Percentiles rank a stretch among this genome's conserved stretches.
These are phyloP conservation scores for Colletotrichum nymphaeae DNA, from an alignment of 2,329 filamentous ascomycete genomes.

Conservation along the genomic window DNA sequence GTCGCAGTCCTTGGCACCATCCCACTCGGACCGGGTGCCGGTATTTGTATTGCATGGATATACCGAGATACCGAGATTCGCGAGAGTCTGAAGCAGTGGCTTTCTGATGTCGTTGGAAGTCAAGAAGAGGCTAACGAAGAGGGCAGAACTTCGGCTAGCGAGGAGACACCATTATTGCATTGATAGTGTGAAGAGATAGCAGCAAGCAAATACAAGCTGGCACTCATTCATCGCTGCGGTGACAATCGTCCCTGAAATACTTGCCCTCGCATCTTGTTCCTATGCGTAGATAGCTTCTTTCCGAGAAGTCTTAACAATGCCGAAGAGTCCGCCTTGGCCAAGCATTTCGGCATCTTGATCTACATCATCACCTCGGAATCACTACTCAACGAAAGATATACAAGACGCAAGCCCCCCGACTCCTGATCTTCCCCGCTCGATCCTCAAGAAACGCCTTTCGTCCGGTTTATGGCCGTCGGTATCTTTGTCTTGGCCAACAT, in stretches of 20 bases:
- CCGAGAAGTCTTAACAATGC: neutral
- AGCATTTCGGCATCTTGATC: neutral
- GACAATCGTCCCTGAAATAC: no score
- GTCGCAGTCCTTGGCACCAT: conserved; percentile 44
- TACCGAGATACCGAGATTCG: conserved; percentile 51
- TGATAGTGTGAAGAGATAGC: neutral
- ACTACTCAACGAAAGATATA: neutral
- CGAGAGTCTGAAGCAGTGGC: conserved; percentile 36
- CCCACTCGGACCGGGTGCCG: conserved; percentile 52
- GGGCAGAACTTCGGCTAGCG: conserved; percentile 37
- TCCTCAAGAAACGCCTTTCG: neutral
- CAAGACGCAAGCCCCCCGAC: neutral
- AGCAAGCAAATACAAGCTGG: neutral
- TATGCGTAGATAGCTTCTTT: neutral
- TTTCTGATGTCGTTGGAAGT: neutral
- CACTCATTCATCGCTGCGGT: neutral
- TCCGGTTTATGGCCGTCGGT: neutral
- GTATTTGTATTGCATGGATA: conserved; percentile 52
- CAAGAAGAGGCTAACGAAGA: conserved; percentile 6
- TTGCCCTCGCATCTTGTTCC: neutral
- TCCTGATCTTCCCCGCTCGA: neutral
- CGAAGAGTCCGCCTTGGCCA: neutral
- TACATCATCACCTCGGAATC: neutral
- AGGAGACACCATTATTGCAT: conserved; percentile 49
- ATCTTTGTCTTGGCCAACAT: neutral